phyloP scores from a whole-genome alignment of 2,329 filamentous ascomycete genomes.

The Hypomyces perniciosus region DNA sequence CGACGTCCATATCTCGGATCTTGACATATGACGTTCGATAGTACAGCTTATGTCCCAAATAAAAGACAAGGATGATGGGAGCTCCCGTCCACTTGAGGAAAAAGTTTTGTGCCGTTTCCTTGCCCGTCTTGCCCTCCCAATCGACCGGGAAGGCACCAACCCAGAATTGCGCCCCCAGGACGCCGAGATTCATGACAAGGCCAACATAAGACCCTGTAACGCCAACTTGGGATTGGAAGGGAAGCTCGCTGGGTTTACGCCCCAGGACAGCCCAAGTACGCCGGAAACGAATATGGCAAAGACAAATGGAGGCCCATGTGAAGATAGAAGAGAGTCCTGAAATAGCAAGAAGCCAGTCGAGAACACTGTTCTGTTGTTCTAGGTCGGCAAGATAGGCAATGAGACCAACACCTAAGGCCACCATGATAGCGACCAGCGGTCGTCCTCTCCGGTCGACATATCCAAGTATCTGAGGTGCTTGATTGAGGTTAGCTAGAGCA shows the following conservation, averaged over 20 bases:
- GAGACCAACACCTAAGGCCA: constrained; percentile 63
- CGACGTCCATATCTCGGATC: constrained; percentile 73
- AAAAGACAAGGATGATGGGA: constrained; percentile 63
- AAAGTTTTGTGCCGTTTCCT: constrained; percentile 55
- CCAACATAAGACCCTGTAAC: constrained; percentile 76
- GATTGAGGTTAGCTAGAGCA: constrained; percentile 79
- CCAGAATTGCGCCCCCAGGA: constrained; percentile 84
- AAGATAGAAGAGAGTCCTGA: constrained; percentile 67
- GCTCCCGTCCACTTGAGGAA: constrained; percentile 68
- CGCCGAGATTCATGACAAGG: constrained; percentile 65
- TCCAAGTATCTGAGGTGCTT: constrained; percentile 68
- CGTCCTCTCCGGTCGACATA: constrained; percentile 81
- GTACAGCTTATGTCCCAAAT: constrained; percentile 68
- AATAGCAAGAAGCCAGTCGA: constrained; percentile 70
- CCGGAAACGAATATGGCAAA: constrained; percentile 91
- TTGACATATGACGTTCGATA: constrained; percentile 63
- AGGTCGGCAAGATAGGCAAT: constrained; percentile 69
- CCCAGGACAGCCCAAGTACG: constrained; percentile 66
- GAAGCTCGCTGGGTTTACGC: constrained; percentile 67
- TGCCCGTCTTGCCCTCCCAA: constrained; percentile 39
- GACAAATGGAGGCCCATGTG: constrained; percentile 78
- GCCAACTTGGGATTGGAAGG: constrained; percentile 76
- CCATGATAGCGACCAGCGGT: constrained; percentile 64
- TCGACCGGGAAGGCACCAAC: constrained; percentile 71
- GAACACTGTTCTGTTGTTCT: constrained; percentile 51